These are phyloP conservation scores for Tuber microsphaerosporum DNA, from an alignment of 495 filamentous ascomycete genomes.

Conservation along the genomic window DNA sequence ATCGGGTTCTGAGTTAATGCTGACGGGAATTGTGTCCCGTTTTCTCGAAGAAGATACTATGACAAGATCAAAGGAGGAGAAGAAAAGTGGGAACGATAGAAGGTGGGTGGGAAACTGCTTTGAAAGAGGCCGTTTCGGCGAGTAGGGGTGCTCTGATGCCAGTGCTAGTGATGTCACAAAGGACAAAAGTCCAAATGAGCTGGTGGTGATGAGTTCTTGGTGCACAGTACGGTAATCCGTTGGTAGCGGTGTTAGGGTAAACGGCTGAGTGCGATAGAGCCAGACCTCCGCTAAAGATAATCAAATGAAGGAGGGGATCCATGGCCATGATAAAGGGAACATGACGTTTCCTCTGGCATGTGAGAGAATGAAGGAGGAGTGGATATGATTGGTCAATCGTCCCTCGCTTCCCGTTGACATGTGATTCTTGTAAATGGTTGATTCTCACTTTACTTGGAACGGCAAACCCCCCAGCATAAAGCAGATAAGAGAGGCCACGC, in stretches of 20 bases:
- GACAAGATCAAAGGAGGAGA: not conserved
- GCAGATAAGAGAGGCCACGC: not conserved
- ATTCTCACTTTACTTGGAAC: not conserved
- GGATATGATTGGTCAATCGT: not conserved
- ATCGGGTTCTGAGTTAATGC: not conserved
- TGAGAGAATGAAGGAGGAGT: not conserved
- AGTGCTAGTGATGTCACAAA: not conserved
- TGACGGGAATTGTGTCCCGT: not conserved
- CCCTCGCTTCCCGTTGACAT: not conserved
- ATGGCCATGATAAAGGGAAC: not conserved
- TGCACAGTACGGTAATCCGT: not conserved
- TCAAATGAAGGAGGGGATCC: not conserved
- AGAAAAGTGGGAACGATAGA: not conserved
- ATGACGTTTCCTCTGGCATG: not conserved
- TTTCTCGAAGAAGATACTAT: not conserved
- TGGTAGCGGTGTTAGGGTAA: not conserved
- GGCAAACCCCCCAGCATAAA: not conserved
- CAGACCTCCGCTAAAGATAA: not conserved
- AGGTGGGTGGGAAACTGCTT: not conserved
- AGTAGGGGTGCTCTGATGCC: not conserved
- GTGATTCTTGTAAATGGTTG: not conserved
- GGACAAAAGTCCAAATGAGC: not conserved
- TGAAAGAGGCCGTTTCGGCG: not conserved
- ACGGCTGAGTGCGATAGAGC: not conserved
- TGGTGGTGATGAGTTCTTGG: not conserved